Evolutionary conservation across 2,329 filamentous ascomycete species (phyloP), one percentile per base, ranked within the genome.

Genomic region (Fusarium paranaense): DNA sequence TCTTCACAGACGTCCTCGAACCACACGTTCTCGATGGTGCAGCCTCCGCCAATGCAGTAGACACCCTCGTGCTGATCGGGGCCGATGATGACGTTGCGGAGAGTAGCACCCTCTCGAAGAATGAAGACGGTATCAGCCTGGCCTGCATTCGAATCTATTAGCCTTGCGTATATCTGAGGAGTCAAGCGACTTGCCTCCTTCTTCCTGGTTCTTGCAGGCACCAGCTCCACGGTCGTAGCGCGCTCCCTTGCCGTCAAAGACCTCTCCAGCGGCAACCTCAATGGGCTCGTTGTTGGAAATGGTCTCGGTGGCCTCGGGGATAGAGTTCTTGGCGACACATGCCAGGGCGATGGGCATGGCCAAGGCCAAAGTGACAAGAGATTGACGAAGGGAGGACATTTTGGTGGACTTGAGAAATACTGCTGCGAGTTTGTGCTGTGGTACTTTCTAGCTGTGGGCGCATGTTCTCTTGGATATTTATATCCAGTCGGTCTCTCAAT

Each of bases 1-100:
- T 77, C 83, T 64, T 84, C 82, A 71, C 82, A 84, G 52, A 84
- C 81, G 47, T 82, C 79, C 18, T 79, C 73, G 78, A 81, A 82
- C 82, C 81, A 83, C 59, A 84, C 82, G 72, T 81, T 81, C 60
- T 76, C 78, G 11, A 81, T 72, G 13, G 78, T 81, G 77, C 69
- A 54, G 73, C 78, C 54, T 81, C 77, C 74, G 6, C 72, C 61
- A 35, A 58, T 30, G 65, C 78, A 80, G 70, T 79, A 75, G 25
- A 80, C 73, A 57, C 78, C 78, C 66, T 80, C 75, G 16, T 56
- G 62, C 37, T 76, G 71, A 54, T 75, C 66, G 18, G 38, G 45
- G 7, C 73, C 73, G 25, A 76, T 76, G 30, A 76, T 73, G 63
- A 67, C 69, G 20, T 73, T 73, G 20, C 66, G 63, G 5, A 73